Percentiles rank a stretch among this genome's conserved stretches.
Evolutionary conservation across 345 rosid species (phyloP).

Genomic region (Hypericum perforatum): DNA sequence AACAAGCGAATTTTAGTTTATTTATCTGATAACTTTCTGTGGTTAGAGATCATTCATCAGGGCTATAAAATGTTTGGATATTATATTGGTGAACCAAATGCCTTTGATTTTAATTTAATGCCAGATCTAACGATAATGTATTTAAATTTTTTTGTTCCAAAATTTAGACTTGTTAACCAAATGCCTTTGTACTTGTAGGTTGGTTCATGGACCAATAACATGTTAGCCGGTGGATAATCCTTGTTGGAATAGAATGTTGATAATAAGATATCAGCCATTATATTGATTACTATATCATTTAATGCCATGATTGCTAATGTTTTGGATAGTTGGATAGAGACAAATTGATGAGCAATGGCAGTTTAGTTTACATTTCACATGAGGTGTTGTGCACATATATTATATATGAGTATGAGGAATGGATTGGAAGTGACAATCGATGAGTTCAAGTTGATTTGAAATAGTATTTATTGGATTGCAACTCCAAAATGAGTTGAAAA

Average conservation of each 20-base stretch:
- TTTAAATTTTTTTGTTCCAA: not conserved
- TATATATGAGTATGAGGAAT: not conserved
- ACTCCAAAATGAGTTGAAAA: not conserved
- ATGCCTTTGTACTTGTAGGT: not conserved
- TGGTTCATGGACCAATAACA: not conserved
- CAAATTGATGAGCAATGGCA: not conserved
- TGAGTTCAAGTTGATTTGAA: not conserved
- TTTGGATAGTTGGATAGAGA: not conserved
- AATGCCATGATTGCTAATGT: not conserved
- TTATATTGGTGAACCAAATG: too few relatives aligned
- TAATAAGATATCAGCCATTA: not conserved
- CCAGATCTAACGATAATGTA: not conserved
- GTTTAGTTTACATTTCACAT: not conserved
- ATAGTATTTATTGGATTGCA: not conserved
- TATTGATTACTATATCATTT: not conserved
- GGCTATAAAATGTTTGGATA: too few relatives aligned
- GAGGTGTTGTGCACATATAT: constrained; percentile 4
- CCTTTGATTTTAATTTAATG: too few relatives aligned
- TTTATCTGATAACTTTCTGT: too few relatives aligned
- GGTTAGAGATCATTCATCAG: too few relatives aligned
- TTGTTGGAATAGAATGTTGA: not conserved
- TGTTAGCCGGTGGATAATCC: too few relatives aligned
- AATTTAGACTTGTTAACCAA: not conserved
- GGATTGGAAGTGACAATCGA: not conserved
- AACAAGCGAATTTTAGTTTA: too few relatives aligned